Evolutionary conservation across 23 red algal species (phyloP).

Genomic region (Cyanidium caldarium): DNA sequence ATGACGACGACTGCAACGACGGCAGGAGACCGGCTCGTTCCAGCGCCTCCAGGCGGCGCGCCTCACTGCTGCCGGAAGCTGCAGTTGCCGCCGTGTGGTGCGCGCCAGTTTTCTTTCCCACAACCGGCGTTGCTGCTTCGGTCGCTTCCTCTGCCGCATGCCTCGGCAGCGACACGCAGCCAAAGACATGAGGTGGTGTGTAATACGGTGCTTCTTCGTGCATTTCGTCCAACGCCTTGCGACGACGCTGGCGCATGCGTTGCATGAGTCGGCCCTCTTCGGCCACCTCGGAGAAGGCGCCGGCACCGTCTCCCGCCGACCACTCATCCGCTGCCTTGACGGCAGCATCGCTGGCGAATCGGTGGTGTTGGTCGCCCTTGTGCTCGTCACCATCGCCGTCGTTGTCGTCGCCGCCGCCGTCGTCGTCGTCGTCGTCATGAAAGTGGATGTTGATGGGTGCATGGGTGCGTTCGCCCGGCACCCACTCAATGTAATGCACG

Average conservation of each 20-base stretch:
- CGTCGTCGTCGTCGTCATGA: not conserved
- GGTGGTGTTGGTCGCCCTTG: too few relatives aligned
- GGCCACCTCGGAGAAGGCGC: not conserved
- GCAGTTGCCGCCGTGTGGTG: too few relatives aligned
- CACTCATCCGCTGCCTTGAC: too few relatives aligned
- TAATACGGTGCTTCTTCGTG: not conserved
- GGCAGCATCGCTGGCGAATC: too few relatives aligned
- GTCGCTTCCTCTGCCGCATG: too few relatives aligned
- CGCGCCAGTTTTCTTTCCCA: too few relatives aligned
- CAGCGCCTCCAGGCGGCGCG: too few relatives aligned
- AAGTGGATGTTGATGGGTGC: not conserved
- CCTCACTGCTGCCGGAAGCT: too few relatives aligned
- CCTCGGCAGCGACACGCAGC: too few relatives aligned
- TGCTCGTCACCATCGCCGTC: not conserved
- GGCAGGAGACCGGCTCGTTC: too few relatives aligned
- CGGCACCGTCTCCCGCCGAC: not conserved
- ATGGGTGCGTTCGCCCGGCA: constrained; percentile 1
- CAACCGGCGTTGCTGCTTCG: too few relatives aligned
- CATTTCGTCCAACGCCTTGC: not conserved
- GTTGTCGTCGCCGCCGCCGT: not conserved
- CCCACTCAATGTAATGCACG: not conserved
- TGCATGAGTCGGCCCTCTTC: constrained; percentile 8
- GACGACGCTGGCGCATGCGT: not conserved
- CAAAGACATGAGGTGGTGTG: not conserved
- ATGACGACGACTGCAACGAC: too few relatives aligned